These are phyloP conservation scores for Mortierella sp. DNA, from an alignment of 371 early-diverging fungal genomes.

Conservation along the genomic window DNA sequence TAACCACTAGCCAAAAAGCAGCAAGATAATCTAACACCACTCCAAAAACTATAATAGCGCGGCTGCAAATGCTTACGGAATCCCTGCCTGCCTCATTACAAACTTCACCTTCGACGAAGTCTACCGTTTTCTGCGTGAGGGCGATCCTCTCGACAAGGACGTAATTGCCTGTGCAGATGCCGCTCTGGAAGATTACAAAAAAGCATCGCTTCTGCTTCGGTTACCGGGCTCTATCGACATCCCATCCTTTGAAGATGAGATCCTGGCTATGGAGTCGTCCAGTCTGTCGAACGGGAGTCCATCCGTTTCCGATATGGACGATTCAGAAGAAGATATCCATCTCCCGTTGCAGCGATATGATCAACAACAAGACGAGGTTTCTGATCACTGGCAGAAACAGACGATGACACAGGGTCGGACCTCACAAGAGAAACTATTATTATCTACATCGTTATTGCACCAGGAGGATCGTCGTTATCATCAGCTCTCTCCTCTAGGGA, in stretches of 20 bases:
- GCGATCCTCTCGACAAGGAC: conserved; percentile 64
- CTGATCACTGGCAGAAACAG: conserved; percentile 2
- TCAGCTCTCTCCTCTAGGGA: too few relatives aligned
- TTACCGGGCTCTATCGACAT: conserved; percentile 78
- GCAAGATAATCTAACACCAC: too few relatives aligned
- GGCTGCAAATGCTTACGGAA: conserved; percentile 66
- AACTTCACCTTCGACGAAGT: conserved; percentile 87
- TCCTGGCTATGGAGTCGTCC: conserved; percentile 15
- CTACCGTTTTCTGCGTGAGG: conserved; percentile 68
- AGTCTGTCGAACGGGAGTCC: conserved; percentile 8
- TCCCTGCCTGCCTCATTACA: conserved; percentile 76
- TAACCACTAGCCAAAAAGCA: too few relatives aligned
- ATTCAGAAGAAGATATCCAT: conserved; percentile 12
- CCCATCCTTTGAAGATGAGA: conserved; percentile 68
- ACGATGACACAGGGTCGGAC: too few relatives aligned
- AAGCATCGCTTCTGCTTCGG: conserved; percentile 71
- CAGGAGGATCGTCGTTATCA: too few relatives aligned
- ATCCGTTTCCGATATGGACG: conserved; percentile 27
- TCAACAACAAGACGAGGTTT: not conserved
- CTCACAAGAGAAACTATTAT: too few relatives aligned
- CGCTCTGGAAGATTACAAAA: conserved; percentile 66
- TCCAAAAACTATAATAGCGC: too few relatives aligned
- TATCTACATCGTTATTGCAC: too few relatives aligned
- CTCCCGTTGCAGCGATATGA: not conserved
- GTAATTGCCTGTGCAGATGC: conserved; percentile 61